These are phyloP conservation scores for Avena eriantha DNA, from an alignment of 176 grass and related monocot species.

Conservation along the genomic window DNA sequence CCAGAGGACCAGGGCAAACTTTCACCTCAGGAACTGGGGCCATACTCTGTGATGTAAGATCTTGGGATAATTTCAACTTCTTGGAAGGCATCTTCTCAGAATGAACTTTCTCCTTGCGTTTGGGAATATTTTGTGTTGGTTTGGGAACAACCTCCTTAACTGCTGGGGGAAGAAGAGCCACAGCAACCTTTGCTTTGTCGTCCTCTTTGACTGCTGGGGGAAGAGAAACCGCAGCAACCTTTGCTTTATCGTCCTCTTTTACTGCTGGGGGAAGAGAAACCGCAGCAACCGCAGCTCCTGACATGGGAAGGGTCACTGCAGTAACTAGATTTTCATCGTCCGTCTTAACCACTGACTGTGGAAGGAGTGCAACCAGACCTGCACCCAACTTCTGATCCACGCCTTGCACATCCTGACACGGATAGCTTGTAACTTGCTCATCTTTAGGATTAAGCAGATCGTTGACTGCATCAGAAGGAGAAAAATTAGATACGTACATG, in stretches of 20 bases:
- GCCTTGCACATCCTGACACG: not conserved
- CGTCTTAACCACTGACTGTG: slow-evolving; percentile 10
- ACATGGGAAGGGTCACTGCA: slow-evolving; percentile 34
- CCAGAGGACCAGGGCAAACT: slow-evolving; percentile 33
- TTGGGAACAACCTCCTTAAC: slow-evolving; percentile 28
- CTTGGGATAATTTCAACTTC: slow-evolving; percentile 51
- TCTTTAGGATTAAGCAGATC: slow-evolving; percentile 68
- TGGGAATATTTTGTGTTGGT: slow-evolving; percentile 13
- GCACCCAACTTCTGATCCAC: slow-evolving; percentile 28
- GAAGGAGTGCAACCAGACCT: slow-evolving; percentile 5
- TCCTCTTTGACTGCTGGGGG: slow-evolving; percentile 19
- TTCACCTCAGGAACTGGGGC: slow-evolving; percentile 15
- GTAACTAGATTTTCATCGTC: slow-evolving; percentile 38
- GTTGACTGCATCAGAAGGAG: slow-evolving; percentile 53
- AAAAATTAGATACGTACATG: slow-evolving; percentile 4
- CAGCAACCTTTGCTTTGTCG: slow-evolving; percentile 5
- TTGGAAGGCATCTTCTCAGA: slow-evolving; percentile 44
- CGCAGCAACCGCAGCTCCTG: slow-evolving; percentile 1
- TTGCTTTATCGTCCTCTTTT: slow-evolving; percentile 32
- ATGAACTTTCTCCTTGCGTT: not conserved
- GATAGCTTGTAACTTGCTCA: slow-evolving; percentile 34
- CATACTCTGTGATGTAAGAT: not conserved
- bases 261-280: not conserved
- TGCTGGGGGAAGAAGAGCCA: not conserved
- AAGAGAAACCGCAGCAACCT: not conserved